Evolutionary conservation across 129 eudicot species (phyloP).

Genomic region (Calendula officinalis): DNA sequence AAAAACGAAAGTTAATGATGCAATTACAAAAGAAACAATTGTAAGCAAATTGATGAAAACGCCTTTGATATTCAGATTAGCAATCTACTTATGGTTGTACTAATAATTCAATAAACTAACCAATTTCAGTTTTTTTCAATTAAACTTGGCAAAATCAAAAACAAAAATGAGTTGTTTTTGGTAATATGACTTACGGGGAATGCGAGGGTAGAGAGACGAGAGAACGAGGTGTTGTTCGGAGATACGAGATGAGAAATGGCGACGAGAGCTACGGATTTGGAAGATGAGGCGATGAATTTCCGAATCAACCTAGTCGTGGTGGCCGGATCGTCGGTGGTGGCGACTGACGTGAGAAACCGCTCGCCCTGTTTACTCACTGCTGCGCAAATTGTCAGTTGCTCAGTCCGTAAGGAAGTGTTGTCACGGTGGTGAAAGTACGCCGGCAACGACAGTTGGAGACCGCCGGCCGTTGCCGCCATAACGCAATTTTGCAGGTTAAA

Average conservation of each 20-base stretch:
- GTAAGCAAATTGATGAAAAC: too few relatives aligned
- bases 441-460: conserved; percentile 26
- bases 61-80: neutral
- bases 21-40: neutral
- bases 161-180: too few relatives aligned
- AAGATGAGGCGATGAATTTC: conserved; percentile 63
- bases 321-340: conserved; percentile 49
- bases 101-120: too few relatives aligned
- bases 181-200: conserved; percentile 48
- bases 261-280: conserved; percentile 57
- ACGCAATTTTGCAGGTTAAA: conserved; percentile 2
- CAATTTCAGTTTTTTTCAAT: too few relatives aligned
- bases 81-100: too few relatives aligned
- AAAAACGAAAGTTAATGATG: neutral
- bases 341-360: conserved; percentile 57
- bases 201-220: conserved; percentile 60
- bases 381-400: conserved; percentile 28
- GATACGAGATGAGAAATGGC: conserved; percentile 60
- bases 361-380: conserved; percentile 68
- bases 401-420: conserved; percentile 12
- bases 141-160: too few relatives aligned
- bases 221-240: conserved; percentile 42
- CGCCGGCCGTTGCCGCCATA: conserved; percentile 14
- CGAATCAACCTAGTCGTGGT: conserved; percentile 44
- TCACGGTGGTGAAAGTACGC: conserved; percentile 14